Base-by-base conservation (phyloP, 805 yeast genomes). In the Tetrapisispora phaffii region DNA sequence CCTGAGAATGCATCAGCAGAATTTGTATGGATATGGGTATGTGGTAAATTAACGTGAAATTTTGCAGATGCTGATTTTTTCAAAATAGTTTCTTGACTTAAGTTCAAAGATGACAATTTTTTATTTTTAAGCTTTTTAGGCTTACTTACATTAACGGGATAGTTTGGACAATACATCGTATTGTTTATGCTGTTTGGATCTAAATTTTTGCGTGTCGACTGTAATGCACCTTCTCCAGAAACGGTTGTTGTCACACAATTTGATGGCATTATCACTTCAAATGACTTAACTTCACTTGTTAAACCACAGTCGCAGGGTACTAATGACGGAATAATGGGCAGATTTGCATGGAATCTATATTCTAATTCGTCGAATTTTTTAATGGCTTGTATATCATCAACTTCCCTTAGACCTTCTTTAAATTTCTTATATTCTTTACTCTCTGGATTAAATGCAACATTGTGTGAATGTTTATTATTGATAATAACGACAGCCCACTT, bases 401-500 rank as follows among this genome's bases (percentile, higher is more conserved):
- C 52, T 16, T 48, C 52, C 34, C 56, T 57, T 34, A 64, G 46
- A 20, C 48, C 46, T 15, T 53, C 55, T 46, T 64, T 64, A 46
- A 64, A 64, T 45, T 60, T 62, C 35, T 57, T 62, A 45, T 64
- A 64, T 41, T 63, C 65, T 15, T 62, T 64, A 41, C 65, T 58
- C 26, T 56, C 56, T 3, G 67, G 65, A 44, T 62, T 57, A 42
- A 64, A 63, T 40, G 54, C 55, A 24, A 74, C 46, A 2, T 69
- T 67, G 56, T 80, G 87, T 50, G 81, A 74, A 59, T 80, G 87
- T 5, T 60, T 58, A 50, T 77, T 80, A 58, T 77, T 76, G 32
- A 80, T 71, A 16, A 80, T 75, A 19, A 76, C 82, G 28, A 80
- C 65, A 15, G 76, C 67, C 87, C 87, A 80, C 44, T 66, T 63